Base-by-base conservation (phyloP, 1,284 basidiomycete species). In the Ganoderma sinense region DNA sequence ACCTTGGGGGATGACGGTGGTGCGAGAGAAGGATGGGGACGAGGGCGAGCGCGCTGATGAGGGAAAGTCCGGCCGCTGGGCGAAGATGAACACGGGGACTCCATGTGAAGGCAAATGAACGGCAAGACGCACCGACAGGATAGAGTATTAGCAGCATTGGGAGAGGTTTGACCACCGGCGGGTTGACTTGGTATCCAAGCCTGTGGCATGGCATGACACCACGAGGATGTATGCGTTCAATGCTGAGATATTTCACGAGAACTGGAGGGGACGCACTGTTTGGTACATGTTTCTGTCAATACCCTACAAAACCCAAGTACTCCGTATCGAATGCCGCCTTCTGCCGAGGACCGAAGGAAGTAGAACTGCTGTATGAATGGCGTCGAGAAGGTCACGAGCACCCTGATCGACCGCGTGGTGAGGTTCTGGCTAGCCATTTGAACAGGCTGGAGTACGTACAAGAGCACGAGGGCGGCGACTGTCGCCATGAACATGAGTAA, bases 231-330 rank as follows among this genome's bases (percentile, higher is more conserved):
- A 14, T 5, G 40, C 53, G 41, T 13, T 23, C 14, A 33, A 31
- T 29, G 14, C 39, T n/a, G 29, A n/a, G 13, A 5, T 36, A 23
- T 36, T 31, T n/a, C 11, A 26, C 13, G 26, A 53, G 11, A 43
- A 31, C 14, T 41, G 55, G 33, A 20, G 64, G 43, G 40, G 13
- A 72, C 76, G 53, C 40, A 78, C 77, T 70, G 63, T 59, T 75
- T 78, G 4, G 67, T 59, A 65, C 79, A 80, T 29, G 51, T 48
- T 4, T 65, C 71, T 14, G 66, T 48, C 1, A 71, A 33, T 20
- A 76, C 75, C 13, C 73, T 58, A 64, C 80, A 81, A 67, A 76
- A 80, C 4, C 79, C 80, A 71, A 78, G 76, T 7, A 77, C 62
- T 0, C 79, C 80, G 58, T 78, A 80, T 20, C 53, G 65, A 13